Evolutionary conservation across 2,329 filamentous ascomycete genomes (phyloP), one percentile per base, ranked within the genome.

Genomic region (Penicillium brevicompactum): DNA sequence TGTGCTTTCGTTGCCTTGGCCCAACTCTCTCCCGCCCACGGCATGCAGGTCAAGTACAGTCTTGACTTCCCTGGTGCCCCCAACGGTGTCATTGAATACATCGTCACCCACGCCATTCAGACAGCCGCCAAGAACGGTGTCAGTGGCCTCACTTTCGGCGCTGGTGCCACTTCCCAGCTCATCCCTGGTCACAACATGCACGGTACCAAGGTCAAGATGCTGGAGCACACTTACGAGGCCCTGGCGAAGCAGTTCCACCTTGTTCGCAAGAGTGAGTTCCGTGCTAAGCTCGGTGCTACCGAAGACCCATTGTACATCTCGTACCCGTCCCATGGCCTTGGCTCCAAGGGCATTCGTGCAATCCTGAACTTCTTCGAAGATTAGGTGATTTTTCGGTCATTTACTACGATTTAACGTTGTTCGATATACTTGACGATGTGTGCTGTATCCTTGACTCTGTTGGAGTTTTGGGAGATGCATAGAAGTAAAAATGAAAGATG

Each of bases 11-110:
- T 93, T n/a, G 87, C 93, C 8, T 80, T 97, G 66, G 89, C 90
- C 50, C 89, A 91, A 72, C 84, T 97, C 27, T 85, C 89, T 3
- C 90, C 91, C 2, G 80, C 84, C 34, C 85, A 95, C 70, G 92
- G 92, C 51, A 95, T 91, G 86, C 92, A 97, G 78, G 88, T 96
- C 70, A 97, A 97, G 79, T 96, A 94, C 80, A 90, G 89, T n/a
- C 85, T 97, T 51, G 91, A 97, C 74, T 96, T 97, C 81, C 92
- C 92, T 0, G 86, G 85, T 24, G 85, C 92, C 1, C 89, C 92
- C n/a, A 90, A 86, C 43, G 92, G 92, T 45, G 88, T 90, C 32
- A 96, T 96, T 60, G 92, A 97, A 77, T 83, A 88, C 40, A 84
- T 94, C 40, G 89, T 95, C 65, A 85, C 89, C 37, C 83, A 88